Base-by-base conservation (phyloP, 2,329 filamentous ascomycete genomes). In the Apiospora rasikravindrae region DNA sequence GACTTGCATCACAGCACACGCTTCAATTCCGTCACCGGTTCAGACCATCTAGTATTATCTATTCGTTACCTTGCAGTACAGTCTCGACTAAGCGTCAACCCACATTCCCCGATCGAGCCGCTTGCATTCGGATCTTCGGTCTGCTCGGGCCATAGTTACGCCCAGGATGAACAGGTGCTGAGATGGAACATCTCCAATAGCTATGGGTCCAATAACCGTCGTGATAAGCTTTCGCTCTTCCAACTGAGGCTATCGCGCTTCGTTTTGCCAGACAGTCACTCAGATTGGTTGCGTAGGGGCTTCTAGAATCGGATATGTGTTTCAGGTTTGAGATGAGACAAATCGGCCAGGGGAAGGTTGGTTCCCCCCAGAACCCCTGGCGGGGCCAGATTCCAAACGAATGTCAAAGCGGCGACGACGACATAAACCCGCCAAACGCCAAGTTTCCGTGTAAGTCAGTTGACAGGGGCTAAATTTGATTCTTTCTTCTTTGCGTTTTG, bases 301-400 rank as follows among this genome's bases (percentile, higher is more conserved):
- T 37, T 61, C 7, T 37, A 2, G 19, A 61, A 40, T 40, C 19
- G 57, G n/a, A 33, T n/a, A 33, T 40, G 57, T 40, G 57, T 64
- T 64, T 64, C 57, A 64, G 57, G 29, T 64, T 40, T 64, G 33
- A 40, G 57, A 64, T 13, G 57, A 40, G 33, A 64, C 57, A 37
- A 64, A 2, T 22, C 16, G 26, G 29, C 26, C 29, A 11, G 22
- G 51, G 51, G 40, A 14, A 3, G 5, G 24, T 57, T 40, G 8
- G 22, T 40, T 40, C 57, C 57, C 33, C 57, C 57, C 33, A n/a
- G 8, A 64, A 40, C 53, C 53, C 53, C 26, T 53, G 51, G 51
- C 24, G 24, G 51, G 24, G 51, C 44, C 33, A n/a, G 45, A 22
- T 24, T 53, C 51, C 4, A 8, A 10, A 16, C 24, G 5, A 29